phyloP scores from a whole-genome alignment of 2,329 filamentous ascomycete species.

The Ilyonectria mors-panacis region DNA sequence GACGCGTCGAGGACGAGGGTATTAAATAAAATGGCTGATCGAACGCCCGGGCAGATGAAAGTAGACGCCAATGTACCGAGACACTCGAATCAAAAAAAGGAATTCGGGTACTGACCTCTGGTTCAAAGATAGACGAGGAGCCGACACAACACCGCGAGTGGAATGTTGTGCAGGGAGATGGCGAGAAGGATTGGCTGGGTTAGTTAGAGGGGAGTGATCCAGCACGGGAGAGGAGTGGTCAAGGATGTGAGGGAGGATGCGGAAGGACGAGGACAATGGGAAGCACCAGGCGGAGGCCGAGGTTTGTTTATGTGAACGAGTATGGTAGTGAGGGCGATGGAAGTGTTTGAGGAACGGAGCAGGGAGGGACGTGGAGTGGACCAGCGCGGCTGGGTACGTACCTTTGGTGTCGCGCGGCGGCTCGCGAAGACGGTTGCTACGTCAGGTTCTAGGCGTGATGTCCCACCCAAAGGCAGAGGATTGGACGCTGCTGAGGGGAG shows the following conservation, averaged over 20 bases:
- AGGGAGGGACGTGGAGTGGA: constrained; percentile 50
- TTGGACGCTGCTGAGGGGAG: constrained; percentile 41
- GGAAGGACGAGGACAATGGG: constrained; percentile 44
- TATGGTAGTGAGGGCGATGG: constrained; percentile 52
- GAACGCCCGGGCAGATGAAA: constrained; percentile 20
- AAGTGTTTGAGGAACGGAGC: constrained; percentile 56
- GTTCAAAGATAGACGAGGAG: constrained; percentile 51
- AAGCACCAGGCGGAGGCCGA: constrained; percentile 47
- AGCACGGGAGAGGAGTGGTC: constrained; percentile 36
- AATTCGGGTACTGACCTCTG: constrained; percentile 55
- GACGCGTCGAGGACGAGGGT: constrained; percentile 43
- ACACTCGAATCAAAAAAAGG: constrained; percentile 49
- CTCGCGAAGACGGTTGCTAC: constrained; percentile 52
- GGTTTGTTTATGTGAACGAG: constrained; percentile 55
- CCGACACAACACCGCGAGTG: constrained; percentile 53
- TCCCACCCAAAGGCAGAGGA: constrained; percentile 47
- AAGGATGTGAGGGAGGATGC: constrained; percentile 45
- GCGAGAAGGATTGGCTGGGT: constrained; percentile 46
- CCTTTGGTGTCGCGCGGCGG: constrained; percentile 49
- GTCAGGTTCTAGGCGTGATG: constrained; percentile 48
- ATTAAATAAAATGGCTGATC: constrained; percentile 32
- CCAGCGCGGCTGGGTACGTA: constrained; percentile 53
- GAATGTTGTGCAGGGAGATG: constrained; percentile 54
- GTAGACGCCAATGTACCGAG: constrained; percentile 42
- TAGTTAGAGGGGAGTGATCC: constrained; percentile 48